A percentile compares a stretch with the other conserved stretches of the same genome.
Evolutionary conservation across 2,329 filamentous ascomycete species (phyloP).

Genomic region (Colletotrichum sp.): DNA sequence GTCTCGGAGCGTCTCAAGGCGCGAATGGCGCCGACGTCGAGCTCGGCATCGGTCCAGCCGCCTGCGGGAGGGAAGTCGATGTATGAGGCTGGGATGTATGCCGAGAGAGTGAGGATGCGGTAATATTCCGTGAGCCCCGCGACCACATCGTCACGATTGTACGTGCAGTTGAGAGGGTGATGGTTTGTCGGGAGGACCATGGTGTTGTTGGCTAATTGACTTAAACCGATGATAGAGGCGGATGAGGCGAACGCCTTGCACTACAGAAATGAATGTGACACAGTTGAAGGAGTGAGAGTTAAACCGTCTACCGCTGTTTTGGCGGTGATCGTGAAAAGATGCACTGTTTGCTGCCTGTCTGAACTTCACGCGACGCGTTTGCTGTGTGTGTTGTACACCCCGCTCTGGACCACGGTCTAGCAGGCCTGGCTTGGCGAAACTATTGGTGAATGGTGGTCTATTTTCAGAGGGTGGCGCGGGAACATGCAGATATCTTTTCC

Average conservation of each 20-base stretch:
- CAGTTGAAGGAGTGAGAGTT: background rate
- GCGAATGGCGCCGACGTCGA: conserved; percentile 12
- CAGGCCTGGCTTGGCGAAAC: background rate
- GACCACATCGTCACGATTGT: conserved; percentile 11
- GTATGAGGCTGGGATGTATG: conserved; percentile 6
- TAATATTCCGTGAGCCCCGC: conserved; percentile 13
- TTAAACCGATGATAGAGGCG: background rate
- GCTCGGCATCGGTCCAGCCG: conserved; percentile 17
- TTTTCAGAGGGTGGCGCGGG: conserved; percentile 10
- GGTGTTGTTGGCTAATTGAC: background rate
- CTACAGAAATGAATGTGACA: background rate
- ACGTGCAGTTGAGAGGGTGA: conserved; percentile 9
- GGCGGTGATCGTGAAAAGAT: background rate
- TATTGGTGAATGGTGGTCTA: background rate
- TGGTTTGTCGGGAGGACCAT: background rate
- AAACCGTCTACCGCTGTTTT: background rate
- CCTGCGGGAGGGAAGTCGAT: conserved; percentile 5
- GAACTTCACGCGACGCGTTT: conserved; percentile 15
- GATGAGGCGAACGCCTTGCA: background rate
- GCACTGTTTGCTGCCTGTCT: background rate
- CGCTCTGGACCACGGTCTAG: background rate
- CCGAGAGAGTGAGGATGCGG: background rate
- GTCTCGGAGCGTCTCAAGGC: conserved; percentile 15
- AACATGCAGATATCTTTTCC: background rate
- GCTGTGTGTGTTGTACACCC: background rate